Evolutionary conservation across 192 early-diverging fungal species (phyloP), one percentile per base, ranked within the genome.

Genomic region (Glomus cerebriforme): DNA sequence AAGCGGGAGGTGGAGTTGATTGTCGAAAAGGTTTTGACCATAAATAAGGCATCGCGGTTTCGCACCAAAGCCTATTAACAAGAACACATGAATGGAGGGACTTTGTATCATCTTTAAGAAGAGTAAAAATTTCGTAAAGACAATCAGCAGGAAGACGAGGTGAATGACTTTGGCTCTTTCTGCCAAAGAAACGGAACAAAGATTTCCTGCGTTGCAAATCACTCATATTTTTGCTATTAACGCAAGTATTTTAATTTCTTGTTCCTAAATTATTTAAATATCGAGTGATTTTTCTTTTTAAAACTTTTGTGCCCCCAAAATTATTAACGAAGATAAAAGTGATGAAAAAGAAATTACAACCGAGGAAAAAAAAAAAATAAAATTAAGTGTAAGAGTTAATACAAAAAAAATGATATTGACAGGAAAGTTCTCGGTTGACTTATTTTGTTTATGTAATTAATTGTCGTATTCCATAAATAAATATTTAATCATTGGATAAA

Each of bases 51-150:
- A 74, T 32, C 7, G 73, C 54, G 34, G 31, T 74, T 37, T 74
- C 73, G 29, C 73, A 74, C 73, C 73, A 74, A 32, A 74, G 73
- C 22, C 73, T 74, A 59, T 74, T 74, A 60, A 74, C 73, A 19
- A 74, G 27, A 59, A 74, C 35, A 59, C 73, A 74, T 29, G 73
- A 74, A 60, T 74, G 59, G 1, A 74, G 54, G 6, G 73, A 39
- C 10, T 74, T 58, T 22, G 26, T 58, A 26, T 74, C 73, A 37
- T 74, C 54, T 59, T 74, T 60, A 10, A 74, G 29, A 22, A 59
- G 54, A 26, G 24, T 32, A 60, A 74, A 74, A 58, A 74, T 43
- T 29, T 74, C 73, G 35, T 74, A 74, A 37, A 74, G 54, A 26
- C 47, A 59, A 60, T 74, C 73, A 8, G 73, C 73, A 2, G 73